Conservation (phyloP, 768 basidiomycete species). For the Amanita pseudoporphyria region DNA sequence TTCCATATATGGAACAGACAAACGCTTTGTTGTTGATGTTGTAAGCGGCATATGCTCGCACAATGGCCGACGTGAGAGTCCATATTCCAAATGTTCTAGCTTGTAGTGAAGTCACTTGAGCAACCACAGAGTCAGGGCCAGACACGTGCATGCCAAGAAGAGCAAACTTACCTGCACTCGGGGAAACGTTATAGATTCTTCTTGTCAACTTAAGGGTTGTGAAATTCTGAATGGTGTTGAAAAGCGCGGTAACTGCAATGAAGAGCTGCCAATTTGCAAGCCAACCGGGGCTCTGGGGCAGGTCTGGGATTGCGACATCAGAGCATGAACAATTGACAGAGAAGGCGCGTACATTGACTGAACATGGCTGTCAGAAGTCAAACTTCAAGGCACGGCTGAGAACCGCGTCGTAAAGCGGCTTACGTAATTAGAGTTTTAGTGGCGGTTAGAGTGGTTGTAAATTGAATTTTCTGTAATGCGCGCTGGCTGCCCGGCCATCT, state of each 20-base stretch:
- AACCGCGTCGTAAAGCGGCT: constrained; percentile 2
- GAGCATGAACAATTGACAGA: not conserved
- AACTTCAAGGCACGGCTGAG: not conserved
- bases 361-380: not conserved
- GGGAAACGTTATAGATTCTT: constrained; percentile 54
- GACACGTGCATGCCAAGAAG: not conserved
- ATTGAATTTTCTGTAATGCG: constrained; percentile 8
- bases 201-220: constrained; percentile 68
- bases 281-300: constrained; percentile 58
- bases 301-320: constrained; percentile 27
- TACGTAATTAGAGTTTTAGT: constrained; percentile 7
- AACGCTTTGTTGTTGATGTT: constrained; percentile 78
- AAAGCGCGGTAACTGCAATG: constrained; percentile 65
- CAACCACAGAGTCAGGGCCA: not conserved
- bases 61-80: constrained; percentile 79
- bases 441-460: constrained; percentile 1
- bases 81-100: constrained; percentile 87
- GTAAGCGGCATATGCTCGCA: constrained; percentile 85
- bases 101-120: constrained; percentile 74
- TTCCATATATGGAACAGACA: constrained; percentile 17
- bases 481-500: constrained; percentile 9
- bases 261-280: constrained; percentile 88
- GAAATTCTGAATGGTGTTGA: constrained; percentile 85
- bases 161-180: constrained; percentile 24
- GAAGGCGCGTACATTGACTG: constrained; percentile 8